These are phyloP conservation scores for Abrus pulchellus DNA, from an alignment of 306 rosid species.

Conservation along the genomic window DNA sequence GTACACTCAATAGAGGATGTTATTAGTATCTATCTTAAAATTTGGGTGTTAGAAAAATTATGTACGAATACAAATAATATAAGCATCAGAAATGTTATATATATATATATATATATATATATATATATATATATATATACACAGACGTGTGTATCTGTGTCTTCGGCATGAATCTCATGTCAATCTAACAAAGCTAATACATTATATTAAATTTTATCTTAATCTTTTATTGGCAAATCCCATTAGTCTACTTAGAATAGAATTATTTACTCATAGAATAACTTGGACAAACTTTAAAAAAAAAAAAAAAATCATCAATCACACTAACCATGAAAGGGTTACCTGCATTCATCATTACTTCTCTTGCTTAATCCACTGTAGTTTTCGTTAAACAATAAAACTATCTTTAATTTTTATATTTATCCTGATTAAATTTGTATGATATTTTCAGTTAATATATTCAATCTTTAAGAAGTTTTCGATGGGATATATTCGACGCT, in stretches of 20 bases:
- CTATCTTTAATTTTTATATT: background rate
- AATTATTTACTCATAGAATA: too few species aligned
- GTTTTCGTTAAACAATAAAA: background rate
- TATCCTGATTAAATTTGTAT: background rate
- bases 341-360: background rate
- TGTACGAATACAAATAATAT: conserved; percentile 1
- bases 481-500: background rate
- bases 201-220: too few species aligned
- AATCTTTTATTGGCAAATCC: too few species aligned
- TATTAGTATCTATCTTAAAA: background rate
- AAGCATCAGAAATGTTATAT: background rate
- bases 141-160: background rate
- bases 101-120: too few species aligned
- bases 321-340: background rate
- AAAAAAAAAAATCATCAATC: background rate
- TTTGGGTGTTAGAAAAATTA: background rate
- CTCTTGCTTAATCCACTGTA: background rate
- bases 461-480: background rate
- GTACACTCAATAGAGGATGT: too few species aligned
- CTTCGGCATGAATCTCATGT: background rate
- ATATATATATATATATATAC: too few species aligned
- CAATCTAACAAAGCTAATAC: too few species aligned
- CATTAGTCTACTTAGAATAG: too few species aligned
- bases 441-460: conserved; percentile 12
- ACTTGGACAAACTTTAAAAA: too few species aligned